Percentiles rank a stretch among this genome's conserved stretches.
These are phyloP conservation scores for Elongisporangium senticosum DNA, from an alignment of 352 stramenopile species.

Conservation along the genomic window DNA sequence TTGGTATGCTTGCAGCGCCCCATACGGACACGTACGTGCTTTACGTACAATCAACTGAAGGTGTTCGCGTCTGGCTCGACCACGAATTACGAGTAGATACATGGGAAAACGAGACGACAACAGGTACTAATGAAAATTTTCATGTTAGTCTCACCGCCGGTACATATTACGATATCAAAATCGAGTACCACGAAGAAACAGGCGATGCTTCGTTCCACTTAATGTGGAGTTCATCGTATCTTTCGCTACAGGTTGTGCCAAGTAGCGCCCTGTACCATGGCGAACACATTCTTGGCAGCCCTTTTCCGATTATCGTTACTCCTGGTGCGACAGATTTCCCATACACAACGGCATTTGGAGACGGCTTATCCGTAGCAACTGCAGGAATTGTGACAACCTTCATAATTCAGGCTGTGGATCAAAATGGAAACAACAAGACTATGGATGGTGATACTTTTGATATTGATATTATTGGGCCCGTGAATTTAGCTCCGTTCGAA, in stretches of 20 bases:
- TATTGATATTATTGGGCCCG: constrained; percentile 44
- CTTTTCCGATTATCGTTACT: constrained; percentile 85
- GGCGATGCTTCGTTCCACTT: constrained; percentile 84
- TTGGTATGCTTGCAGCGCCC: constrained; percentile 87
- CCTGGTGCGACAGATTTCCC: constrained; percentile 94
- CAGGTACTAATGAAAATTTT: constrained; percentile 60
- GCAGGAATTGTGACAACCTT: constrained; percentile 89
- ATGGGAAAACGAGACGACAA: constrained; percentile 48
- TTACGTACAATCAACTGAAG: constrained; percentile 90
- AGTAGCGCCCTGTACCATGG: constrained; percentile 76
- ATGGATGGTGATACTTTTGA: constrained; percentile 72
- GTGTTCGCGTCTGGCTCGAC: constrained; percentile 90
- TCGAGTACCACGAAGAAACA: constrained; percentile 95
- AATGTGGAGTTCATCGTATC: constrained; percentile 91
- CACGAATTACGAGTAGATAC: constrained; percentile 91
- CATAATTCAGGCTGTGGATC: constrained; percentile 92
- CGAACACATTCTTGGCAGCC: constrained; percentile 92
- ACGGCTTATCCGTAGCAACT: constrained; percentile 60
- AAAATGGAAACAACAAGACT: constrained; percentile 90
- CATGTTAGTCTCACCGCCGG: constrained; percentile 54
- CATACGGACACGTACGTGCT: constrained; percentile 89
- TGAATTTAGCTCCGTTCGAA: constrained; percentile 50
- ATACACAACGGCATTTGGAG: constrained; percentile 89
- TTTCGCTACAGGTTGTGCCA: constrained; percentile 82
- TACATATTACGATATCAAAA: constrained; percentile 90